Evolutionary conservation across 306 rosid species (phyloP), one percentile per base, ranked within the genome.

Genomic region (Castanea crenata): DNA sequence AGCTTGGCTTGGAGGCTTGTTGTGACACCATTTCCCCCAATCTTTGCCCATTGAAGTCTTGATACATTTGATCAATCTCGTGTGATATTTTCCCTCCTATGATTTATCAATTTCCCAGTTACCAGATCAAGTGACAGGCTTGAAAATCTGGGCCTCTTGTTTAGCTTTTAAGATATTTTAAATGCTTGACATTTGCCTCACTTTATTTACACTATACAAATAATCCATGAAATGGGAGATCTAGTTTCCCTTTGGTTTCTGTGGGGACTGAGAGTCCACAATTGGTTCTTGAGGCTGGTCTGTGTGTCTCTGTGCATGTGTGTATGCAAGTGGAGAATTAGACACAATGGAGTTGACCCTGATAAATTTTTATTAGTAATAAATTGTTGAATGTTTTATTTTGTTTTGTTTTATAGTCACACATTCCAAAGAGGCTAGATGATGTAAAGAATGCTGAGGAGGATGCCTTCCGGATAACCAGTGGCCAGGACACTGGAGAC

Each of bases 391-490:
- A 12, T 27, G 6, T 29, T 73, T 77, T 62, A 46, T 55, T 51
- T 65, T 61, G 31, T 25, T 32, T 74, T 25, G 14, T 59, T 76
- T 83, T 81, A 62, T 84, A 94, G 97, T 85, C 97, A 16, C 89
- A 41, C 86, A 94, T 94, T 84, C 97, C 97, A 23, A 92, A 88
- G 90, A 90, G 89, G 55, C 89, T 92, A 25, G 95, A 81, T 1
- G 77, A 88, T 44, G 98, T 92, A 71, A 92, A 87, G 81, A 85
- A 91, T 83, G 98, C 79, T 0, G 97, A 94, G 87, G 89, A 78
- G 69, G 98, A 94, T 80, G 94, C 87, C 0, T 87, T 77, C 34
- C 78, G 92, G 51, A 80, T 90, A 76, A 86, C 96, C 32, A 91
- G 92, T 18, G 98, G 98, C 35, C 78, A 78, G 71, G 93, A 92